Conservation (phyloP, 495 filamentous ascomycete genomes). For the Cercophora newfieldiana region DNA sequence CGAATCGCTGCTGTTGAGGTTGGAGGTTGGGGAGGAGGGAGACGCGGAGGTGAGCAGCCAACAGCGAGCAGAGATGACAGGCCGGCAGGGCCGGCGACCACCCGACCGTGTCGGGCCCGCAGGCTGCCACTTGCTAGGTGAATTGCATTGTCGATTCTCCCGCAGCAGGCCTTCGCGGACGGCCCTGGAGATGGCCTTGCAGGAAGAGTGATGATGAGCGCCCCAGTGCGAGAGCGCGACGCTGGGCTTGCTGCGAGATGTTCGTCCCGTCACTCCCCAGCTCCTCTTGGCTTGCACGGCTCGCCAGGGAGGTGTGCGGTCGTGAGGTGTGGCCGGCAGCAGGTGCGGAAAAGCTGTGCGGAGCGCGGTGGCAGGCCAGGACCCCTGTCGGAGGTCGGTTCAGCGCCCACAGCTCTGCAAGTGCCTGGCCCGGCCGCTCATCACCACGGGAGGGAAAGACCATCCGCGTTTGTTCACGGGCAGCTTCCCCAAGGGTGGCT, state of each 20-base stretch:
- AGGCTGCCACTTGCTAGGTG: neutral
- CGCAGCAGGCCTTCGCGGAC: neutral
- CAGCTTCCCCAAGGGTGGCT: constrained; percentile 23
- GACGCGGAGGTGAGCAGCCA: neutral
- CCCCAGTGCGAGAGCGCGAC: neutral
- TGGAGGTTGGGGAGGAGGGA: neutral
- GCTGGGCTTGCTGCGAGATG: neutral
- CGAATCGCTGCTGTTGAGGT: neutral
- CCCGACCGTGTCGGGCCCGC: neutral
- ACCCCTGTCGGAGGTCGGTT: constrained; percentile 14
- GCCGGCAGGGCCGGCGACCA: neutral
- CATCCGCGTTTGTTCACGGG: constrained; percentile 14
- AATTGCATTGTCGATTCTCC: neutral
- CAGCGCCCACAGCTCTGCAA: constrained; percentile 23
- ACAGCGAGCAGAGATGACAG: neutral
- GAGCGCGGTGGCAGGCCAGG: neutral
- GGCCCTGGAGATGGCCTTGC: neutral
- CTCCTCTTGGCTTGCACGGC: neutral
- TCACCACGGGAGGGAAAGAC: constrained; percentile 27
- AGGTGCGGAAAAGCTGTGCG: neutral
- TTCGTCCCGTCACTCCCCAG: constrained; percentile 2
- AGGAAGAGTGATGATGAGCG: neutral
- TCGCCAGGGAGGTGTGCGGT: neutral
- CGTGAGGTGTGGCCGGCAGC: neutral
- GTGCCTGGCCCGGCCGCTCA: constrained; percentile 33